Percentiles rank a stretch among this genome's conserved stretches.
Evolutionary conservation across 139 green algal species (phyloP).

Genomic region (Asterochloris erici): DNA sequence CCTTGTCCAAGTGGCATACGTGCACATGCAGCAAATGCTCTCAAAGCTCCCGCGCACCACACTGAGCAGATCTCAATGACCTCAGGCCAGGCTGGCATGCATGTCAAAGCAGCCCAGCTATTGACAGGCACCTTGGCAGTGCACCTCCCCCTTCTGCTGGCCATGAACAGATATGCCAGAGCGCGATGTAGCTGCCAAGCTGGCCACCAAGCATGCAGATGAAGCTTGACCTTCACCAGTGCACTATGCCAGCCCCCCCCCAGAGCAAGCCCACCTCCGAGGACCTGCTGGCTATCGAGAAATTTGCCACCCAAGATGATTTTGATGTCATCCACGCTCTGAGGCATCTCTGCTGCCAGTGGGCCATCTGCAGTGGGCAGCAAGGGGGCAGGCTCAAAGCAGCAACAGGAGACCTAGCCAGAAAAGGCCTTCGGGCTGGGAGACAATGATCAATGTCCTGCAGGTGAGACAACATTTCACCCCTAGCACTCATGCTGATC

Average conservation of each 20-base stretch:
- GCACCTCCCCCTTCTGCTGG: no score
- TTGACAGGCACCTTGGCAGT: no score
- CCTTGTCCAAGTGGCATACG: no score
- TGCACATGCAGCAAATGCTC: no score
- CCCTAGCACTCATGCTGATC: neutral
- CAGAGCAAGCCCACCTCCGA: constrained; percentile 28
- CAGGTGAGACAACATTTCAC: neutral
- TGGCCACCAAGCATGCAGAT: neutral
- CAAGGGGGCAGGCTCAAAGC: neutral
- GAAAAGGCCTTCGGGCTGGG: neutral
- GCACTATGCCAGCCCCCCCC: neutral
- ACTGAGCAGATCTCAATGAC: no score
- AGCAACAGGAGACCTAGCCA: neutral
- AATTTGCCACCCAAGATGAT: constrained; percentile 50
- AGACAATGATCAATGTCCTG: neutral
- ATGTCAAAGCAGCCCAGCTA: no score
- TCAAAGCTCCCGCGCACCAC: no score
- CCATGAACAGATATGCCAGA: no score
- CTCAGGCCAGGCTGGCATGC: no score
- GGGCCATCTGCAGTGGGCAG: constrained; percentile 15
- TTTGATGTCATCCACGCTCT: constrained; percentile 28
- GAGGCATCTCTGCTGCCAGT: constrained; percentile 27
- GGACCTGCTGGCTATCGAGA: constrained; percentile 26
- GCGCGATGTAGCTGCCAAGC: neutral
- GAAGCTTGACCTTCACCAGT: neutral